Evolutionary conservation across 2,329 filamentous ascomycete genomes (phyloP), one percentile per base, ranked within the genome.

Genomic region (Eurotiales sp.): DNA sequence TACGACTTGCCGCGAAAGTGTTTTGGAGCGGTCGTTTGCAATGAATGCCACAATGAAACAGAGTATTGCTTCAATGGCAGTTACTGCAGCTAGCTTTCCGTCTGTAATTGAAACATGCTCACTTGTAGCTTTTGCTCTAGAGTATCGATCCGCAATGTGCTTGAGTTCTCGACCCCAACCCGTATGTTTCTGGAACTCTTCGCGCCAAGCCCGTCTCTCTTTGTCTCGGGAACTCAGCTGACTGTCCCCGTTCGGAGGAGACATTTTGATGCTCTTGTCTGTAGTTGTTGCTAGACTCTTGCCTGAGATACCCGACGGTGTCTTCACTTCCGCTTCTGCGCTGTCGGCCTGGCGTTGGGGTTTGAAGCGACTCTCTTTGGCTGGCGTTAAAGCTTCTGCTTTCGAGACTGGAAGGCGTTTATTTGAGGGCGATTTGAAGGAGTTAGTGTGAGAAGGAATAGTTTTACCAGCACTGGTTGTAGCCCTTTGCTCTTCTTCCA

Each of bases 41-140:
- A 71, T 67, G 53, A 75, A 75, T 10, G 73, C 72, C 27, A 77
- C 64, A 47, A 76, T 72, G 55, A 76, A 77, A 53, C 72, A 74
- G 36, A 77, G 62, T 37, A 77, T 64, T 10, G 72, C 69, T 56
- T 77, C 75, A 27, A 76, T 66, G 14, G 65, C 70, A 42, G 69
- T 67, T 12, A 65, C 65, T 14, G 66, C 68, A 23, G 69, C 67
- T 27, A 70, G 59, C 51, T 71, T 73, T 45, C 67, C 66, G 44
- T 68, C 67, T 17, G 52, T 51, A 21, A 43, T 56, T 21, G 66
- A 62, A n/a, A 58, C 57, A 8, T 56, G 58, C 10, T 63, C 50
- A 27, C 23, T 48, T 14, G 48, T 43, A 25, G 51, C 64, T 56
- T 63, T 68, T 19, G 61, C 52, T 29, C 51, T 50, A n/a, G 64